Percentiles rank a stretch among this genome's conserved stretches.
Conservation (phyloP, 2,329 filamentous ascomycete species). For the Diaporthe australafricana region DNA sequence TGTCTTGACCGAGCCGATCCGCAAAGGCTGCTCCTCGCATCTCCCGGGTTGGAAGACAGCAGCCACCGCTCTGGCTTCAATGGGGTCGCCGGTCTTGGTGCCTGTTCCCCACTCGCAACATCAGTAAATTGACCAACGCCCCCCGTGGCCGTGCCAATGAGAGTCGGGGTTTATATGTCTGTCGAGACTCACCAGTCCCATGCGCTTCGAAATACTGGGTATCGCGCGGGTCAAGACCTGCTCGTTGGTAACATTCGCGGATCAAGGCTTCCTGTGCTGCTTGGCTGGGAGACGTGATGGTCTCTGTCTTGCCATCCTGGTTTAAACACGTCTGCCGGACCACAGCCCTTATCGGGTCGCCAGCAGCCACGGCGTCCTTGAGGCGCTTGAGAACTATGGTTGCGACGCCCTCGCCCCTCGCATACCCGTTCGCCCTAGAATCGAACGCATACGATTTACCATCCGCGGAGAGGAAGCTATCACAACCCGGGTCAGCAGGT, state of each 20-base stretch:
- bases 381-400: conserved; percentile 1
- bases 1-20: conserved; percentile 48
- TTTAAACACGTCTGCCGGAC: conserved; percentile 54
- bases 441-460: conserved; percentile 20
- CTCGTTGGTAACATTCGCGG: conserved; percentile 46
- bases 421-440: conserved; percentile 16
- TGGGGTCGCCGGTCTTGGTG: conserved; percentile 18
- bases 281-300: conserved; percentile 50
- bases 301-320: conserved; percentile 56
- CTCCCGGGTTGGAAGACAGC: conserved; percentile 13
- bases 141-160: too few relatives aligned
- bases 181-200: conserved; percentile 12
- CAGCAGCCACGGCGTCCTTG: background rate
- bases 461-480: too few relatives aligned
- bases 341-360: background rate
- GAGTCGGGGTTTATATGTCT: too few relatives aligned
- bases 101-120: too few relatives aligned
- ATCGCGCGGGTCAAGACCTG: conserved; percentile 43
- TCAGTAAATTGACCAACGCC: too few relatives aligned
- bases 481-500: too few relatives aligned
- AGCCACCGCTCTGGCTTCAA: conserved; percentile 8
- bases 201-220: conserved; percentile 21
- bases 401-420: conserved; percentile 2
- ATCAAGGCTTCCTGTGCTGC: conserved; percentile 51
- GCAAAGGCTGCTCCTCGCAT: conserved; percentile 23